A percentile compares a stretch with the other conserved stretches of the same genome.
Conservation (phyloP, 805 yeast species). For the Nakazawaea ernobii region DNA sequence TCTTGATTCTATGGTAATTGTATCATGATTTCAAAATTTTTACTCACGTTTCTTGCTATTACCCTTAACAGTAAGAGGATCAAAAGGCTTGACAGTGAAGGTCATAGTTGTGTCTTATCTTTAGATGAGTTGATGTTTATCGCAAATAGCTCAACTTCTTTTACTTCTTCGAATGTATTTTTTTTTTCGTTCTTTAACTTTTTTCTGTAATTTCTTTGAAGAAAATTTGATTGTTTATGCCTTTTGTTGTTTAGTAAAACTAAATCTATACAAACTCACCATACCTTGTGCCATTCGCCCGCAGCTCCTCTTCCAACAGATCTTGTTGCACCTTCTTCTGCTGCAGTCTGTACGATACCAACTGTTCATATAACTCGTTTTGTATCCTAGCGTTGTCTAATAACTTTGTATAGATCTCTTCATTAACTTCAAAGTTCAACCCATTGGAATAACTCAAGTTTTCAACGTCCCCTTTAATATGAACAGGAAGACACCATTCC, state of each 20-base stretch:
- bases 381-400: constrained; percentile 38
- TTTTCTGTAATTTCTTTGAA: neutral
- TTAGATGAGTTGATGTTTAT: too few relatives aligned
- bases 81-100: constrained; percentile 54
- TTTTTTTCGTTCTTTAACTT: neutral
- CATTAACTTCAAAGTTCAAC: constrained; percentile 43
- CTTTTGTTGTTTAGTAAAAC: too few relatives aligned
- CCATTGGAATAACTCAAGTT: constrained; percentile 36
- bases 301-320: constrained; percentile 2
- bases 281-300: constrained; percentile 2
- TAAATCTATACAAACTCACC: constrained; percentile 1
- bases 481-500: constrained; percentile 68
- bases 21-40: neutral
- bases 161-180: too few relatives aligned
- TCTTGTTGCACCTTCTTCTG: constrained; percentile 20
- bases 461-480: constrained; percentile 19
- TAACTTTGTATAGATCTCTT: constrained; percentile 33
- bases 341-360: constrained; percentile 20
- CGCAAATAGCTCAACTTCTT: too few relatives aligned
- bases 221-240: too few relatives aligned
- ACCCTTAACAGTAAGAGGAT: constrained; percentile 51
- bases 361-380: constrained; percentile 36
- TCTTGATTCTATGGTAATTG: constrained; percentile 1
- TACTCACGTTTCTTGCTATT: constrained; percentile 44
- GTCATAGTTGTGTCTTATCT: constrained; percentile 26